Conservation (phyloP, 345 rosid species). For the Adansonia digitata region DNA sequence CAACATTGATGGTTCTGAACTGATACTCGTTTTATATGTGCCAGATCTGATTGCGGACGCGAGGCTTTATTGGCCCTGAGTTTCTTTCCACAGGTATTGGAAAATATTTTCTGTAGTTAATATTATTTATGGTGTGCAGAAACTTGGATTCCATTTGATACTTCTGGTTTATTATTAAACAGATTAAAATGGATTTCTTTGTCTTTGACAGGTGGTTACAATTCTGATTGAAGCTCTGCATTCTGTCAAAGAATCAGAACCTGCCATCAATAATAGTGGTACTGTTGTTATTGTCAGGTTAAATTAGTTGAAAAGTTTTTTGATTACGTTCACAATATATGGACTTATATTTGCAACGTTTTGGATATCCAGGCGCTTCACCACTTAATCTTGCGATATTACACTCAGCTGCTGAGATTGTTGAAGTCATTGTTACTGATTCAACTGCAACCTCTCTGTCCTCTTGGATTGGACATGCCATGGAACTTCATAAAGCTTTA, state of each 20-base stretch:
- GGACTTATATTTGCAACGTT: conserved; percentile 25
- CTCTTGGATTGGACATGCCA: conserved; percentile 88
- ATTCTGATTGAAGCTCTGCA: conserved; percentile 82
- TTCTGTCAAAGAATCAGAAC: conserved; percentile 73
- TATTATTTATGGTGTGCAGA: background rate
- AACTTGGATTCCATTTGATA: conserved; percentile 10
- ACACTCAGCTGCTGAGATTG: conserved; percentile 95
- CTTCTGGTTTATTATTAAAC: background rate
- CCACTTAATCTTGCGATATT: conserved; percentile 89
- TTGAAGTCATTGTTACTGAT: conserved; percentile 87
- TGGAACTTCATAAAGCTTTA: conserved; percentile 81
- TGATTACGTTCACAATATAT: conserved; percentile 10
- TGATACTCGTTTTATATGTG: conserved; percentile 19
- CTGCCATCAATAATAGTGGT: conserved; percentile 62
- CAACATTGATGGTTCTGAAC: conserved; percentile 14
- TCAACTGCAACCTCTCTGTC: conserved; percentile 77
- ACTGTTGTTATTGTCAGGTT: conserved; percentile 16
- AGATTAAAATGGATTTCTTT: conserved; percentile 6
- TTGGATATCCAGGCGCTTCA: conserved; percentile 61
- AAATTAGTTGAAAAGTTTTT: conserved; percentile 7
- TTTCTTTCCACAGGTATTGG: conserved; percentile 79
- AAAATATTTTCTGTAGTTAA: background rate
- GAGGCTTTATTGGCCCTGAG: conserved; percentile 81
- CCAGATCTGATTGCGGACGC: conserved; percentile 93
- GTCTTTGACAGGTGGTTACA: conserved; percentile 49